phyloP scores from a whole-genome alignment of 1,139 yeast genomes.

The Magnusiomyces ingens region DNA sequence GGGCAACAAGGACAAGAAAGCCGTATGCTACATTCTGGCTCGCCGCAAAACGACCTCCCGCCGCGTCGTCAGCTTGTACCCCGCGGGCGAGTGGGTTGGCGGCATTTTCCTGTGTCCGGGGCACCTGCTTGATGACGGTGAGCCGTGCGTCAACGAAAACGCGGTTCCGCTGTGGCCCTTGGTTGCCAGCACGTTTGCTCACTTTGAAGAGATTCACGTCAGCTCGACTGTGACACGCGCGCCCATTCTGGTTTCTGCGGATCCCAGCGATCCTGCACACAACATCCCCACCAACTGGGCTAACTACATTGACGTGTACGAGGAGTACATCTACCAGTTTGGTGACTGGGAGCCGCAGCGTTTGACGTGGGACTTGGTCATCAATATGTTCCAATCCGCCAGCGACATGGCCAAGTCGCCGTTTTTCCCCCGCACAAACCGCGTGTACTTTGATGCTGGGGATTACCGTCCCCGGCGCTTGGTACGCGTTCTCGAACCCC shows the following conservation, averaged over 20 bases:
- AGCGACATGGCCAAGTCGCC: too few species aligned
- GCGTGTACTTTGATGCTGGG: too few species aligned
- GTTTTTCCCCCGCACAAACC: too few species aligned
- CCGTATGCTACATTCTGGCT: constrained; percentile 2
- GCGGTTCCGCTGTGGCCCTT: constrained; percentile 5
- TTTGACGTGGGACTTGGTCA: neutral
- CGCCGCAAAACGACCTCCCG: constrained; percentile 1
- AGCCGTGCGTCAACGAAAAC: neutral
- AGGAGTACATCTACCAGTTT: neutral
- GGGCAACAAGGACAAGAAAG: neutral
- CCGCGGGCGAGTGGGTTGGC: constrained; percentile 6
- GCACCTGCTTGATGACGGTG: neutral
- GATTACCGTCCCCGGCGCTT: too few species aligned
- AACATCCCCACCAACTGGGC: constrained; percentile 3
- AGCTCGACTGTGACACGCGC: neutral
- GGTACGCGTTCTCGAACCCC: too few species aligned
- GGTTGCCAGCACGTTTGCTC: neutral
- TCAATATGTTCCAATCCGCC: too few species aligned
- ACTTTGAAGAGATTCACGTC: neutral
- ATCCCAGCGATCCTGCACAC: neutral
- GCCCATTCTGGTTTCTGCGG: neutral
- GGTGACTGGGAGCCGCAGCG: neutral
- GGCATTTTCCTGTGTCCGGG: constrained; percentile 4
- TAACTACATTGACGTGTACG: neutral
- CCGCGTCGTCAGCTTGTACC: neutral